These are phyloP conservation scores for Podospora pseudopauciseta DNA, from an alignment of 495 filamentous ascomycete species.

Conservation along the genomic window DNA sequence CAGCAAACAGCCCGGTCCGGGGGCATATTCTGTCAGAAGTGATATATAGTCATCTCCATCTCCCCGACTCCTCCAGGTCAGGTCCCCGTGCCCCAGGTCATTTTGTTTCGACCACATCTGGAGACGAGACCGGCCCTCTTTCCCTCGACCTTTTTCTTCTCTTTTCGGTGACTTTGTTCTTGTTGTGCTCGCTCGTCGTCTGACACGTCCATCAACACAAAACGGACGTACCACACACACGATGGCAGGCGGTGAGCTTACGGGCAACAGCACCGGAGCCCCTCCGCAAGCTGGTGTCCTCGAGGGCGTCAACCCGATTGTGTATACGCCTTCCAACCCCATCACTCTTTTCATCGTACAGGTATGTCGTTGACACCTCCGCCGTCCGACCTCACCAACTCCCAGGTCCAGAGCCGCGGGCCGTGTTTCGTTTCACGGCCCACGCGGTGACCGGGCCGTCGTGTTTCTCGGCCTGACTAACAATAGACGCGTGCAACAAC, in stretches of 20 bases:
- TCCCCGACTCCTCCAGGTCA: too few species aligned
- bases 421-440: slow-evolving; percentile 9
- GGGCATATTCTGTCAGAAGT: not conserved
- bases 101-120: not conserved
- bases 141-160: not conserved
- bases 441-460: slow-evolving; percentile 1
- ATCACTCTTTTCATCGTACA: slow-evolving; percentile 94
- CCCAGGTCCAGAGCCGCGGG: slow-evolving; percentile 5
- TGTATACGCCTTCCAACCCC: slow-evolving; percentile 75
- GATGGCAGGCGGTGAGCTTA: slow-evolving; percentile 16
- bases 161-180: not conserved
- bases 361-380: slow-evolving; percentile 43
- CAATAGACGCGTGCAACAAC: slow-evolving; percentile 24
- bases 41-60: not conserved
- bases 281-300: slow-evolving; percentile 34
- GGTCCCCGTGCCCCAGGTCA: not conserved
- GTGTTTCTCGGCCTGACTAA: slow-evolving; percentile 17
- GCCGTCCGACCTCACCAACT: slow-evolving; percentile 7
- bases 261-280: slow-evolving; percentile 17
- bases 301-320: slow-evolving; percentile 62
- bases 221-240: not conserved
- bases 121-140: not conserved
- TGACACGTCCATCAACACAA: not conserved
- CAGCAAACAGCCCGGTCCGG: not conserved
- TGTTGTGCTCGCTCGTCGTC: not conserved